These are phyloP conservation scores for Sporothrix curviconia DNA, from an alignment of 2,329 filamentous ascomycete genomes.

Conservation along the genomic window DNA sequence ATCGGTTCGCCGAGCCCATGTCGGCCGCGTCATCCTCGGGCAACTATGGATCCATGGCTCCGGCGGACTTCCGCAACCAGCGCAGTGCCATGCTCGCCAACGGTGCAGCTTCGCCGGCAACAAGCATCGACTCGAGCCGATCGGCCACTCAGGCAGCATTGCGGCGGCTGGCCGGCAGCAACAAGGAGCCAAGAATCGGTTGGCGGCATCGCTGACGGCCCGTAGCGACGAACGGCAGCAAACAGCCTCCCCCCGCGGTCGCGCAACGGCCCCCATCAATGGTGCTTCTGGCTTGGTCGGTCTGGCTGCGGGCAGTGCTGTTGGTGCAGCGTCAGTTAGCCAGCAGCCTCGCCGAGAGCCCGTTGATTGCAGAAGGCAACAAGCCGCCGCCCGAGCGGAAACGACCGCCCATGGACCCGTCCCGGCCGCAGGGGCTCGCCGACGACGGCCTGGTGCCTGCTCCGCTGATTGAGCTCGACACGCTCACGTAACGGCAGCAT, in stretches of 20 bases:
- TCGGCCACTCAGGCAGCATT: conserved; percentile 36
- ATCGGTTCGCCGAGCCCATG: conserved; percentile 16
- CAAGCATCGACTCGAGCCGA: conserved; percentile 45
- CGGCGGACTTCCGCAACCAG: conserved; percentile 19
- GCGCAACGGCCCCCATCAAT: conserved; percentile 35
- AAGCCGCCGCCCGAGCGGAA: conserved; percentile 54
- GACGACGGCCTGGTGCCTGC: conserved; percentile 53
- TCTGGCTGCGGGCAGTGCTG: no score
- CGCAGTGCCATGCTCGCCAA: conserved; percentile 26
- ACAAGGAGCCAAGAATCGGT: conserved; percentile 55
- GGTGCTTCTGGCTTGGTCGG: conserved; percentile 22
- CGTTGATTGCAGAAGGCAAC: conserved; percentile 33
- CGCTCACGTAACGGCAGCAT: conserved; percentile 31
- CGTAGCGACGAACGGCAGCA: conserved; percentile 45
- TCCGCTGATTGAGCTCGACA: conserved; percentile 47
- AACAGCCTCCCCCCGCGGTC: conserved; percentile 44
- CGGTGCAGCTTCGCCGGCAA: conserved; percentile 40
- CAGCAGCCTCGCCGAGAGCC: conserved; percentile 21
- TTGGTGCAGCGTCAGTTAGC: no score
- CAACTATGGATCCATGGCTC: conserved; percentile 16
- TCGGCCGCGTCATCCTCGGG: conserved; percentile 17
- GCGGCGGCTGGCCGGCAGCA: conserved; percentile 42
- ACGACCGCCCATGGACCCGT: conserved; percentile 59
- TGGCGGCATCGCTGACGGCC: conserved; percentile 41
- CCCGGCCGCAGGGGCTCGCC: conserved; percentile 40